Evolutionary conservation across 1,139 yeast species (phyloP).

Genomic region (Cylindricascospora bacillispora): DNA sequence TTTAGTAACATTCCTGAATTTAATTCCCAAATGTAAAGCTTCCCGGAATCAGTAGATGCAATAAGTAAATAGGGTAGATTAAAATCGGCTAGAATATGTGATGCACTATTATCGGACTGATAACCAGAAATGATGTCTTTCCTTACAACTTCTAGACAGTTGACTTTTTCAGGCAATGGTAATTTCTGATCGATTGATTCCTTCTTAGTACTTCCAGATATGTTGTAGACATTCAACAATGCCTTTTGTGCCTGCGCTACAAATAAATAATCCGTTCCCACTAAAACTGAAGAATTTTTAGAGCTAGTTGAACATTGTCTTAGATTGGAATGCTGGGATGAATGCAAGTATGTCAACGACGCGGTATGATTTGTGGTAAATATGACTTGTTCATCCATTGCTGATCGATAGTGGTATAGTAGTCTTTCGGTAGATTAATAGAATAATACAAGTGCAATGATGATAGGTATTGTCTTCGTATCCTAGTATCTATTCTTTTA

Average conservation of each 20-base stretch:
- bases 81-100: conserved; percentile 29
- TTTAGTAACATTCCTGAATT: conserved; percentile 62
- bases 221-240: conserved; percentile 55
- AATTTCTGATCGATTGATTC: conserved; percentile 75
- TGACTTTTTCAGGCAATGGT: conserved; percentile 72
- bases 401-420: too few relatives aligned
- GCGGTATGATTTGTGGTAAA: conserved; percentile 22
- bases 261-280: conserved; percentile 35
- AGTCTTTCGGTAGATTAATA: too few relatives aligned
- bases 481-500: too few relatives aligned
- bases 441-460: too few relatives aligned
- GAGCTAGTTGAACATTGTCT: conserved; percentile 28
- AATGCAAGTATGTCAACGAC: conserved; percentile 18
- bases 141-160: conserved; percentile 40
- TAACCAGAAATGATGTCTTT: too few relatives aligned
- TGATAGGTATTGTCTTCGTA: too few relatives aligned
- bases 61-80: conserved; percentile 56
- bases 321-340: conserved; percentile 21
- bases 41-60: conserved; percentile 45
- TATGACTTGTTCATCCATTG: conserved; percentile 24
- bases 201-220: conserved; percentile 38
- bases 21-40: conserved; percentile 75
- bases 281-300: conserved; percentile 31
- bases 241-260: conserved; percentile 62
- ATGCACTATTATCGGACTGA: conserved; percentile 4